These are phyloP conservation scores for Madurella mycetomatis DNA, from an alignment of 2,329 filamentous ascomycete genomes.

Conservation along the genomic window DNA sequence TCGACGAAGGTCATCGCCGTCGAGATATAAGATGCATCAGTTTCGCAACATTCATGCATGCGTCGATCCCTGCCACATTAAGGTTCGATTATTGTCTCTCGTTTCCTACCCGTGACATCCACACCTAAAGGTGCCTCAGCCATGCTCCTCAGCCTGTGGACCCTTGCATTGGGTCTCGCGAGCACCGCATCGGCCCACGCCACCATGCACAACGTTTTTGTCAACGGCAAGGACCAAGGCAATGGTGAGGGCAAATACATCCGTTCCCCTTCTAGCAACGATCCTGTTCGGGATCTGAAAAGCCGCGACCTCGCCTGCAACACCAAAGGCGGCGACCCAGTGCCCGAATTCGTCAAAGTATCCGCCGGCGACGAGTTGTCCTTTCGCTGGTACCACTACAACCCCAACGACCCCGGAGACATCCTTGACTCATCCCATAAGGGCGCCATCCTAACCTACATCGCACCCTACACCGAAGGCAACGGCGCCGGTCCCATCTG, in stretches of 20 bases:
- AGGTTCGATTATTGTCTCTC: too few species aligned
- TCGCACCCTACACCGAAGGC: slow-evolving; percentile 31
- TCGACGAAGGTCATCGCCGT: too few species aligned
- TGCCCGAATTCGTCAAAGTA: slow-evolving; percentile 30
- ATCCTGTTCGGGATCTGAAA: slow-evolving; percentile 34
- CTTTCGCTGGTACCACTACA: slow-evolving; percentile 35
- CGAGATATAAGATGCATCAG: too few species aligned
- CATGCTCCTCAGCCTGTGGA: slow-evolving; percentile 33
- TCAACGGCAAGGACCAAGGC: slow-evolving; percentile 43
- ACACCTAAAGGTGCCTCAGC: too few species aligned
- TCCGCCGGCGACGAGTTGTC: slow-evolving; percentile 34
- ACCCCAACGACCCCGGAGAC: slow-evolving; percentile 33
- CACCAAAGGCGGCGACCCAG: slow-evolving; percentile 33
- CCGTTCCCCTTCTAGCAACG: slow-evolving; percentile 33
- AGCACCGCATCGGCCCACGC: slow-evolving; percentile 41
- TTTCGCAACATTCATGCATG: too few species aligned
- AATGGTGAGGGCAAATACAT: slow-evolving; percentile 40
- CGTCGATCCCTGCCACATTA: too few species aligned
- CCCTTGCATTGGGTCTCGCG: slow-evolving; percentile 34
- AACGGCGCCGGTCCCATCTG: slow-evolving; percentile 36
- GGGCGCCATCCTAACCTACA: slow-evolving; percentile 36
- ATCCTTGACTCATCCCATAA: slow-evolving; percentile 26
- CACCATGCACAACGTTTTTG: slow-evolving; percentile 42
- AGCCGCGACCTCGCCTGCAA: slow-evolving; percentile 36
- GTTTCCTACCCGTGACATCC: too few species aligned